Conservation (phyloP, 306 rosid species). For the Trifolium dubium region DNA sequence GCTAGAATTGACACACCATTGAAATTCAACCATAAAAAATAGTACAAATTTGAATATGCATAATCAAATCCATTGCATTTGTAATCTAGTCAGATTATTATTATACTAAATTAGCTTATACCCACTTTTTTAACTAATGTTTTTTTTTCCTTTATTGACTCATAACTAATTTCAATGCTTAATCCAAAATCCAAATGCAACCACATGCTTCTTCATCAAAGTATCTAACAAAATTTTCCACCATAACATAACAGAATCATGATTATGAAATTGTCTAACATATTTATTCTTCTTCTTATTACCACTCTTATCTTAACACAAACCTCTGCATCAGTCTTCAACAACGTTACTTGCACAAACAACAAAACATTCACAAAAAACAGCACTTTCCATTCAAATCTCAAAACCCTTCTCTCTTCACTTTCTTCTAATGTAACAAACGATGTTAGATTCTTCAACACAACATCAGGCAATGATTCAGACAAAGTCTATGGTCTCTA, state of each 20-base stretch:
- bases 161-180: conserved; percentile 5
- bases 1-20: conserved; percentile 9
- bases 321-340: conserved; percentile 52
- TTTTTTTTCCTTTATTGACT: conserved; percentile 14
- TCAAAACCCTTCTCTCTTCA: conserved; percentile 44
- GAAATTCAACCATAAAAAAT: neutral
- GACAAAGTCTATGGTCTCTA: conserved; percentile 50
- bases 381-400: conserved; percentile 44
- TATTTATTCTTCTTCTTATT: neutral
- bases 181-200: too few relatives aligned
- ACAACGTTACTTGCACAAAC: conserved; percentile 48
- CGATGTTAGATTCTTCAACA: conserved; percentile 47
- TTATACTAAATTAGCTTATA: neutral
- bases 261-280: neutral
- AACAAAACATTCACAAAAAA: conserved; percentile 44
- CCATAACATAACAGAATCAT: conserved; percentile 31
- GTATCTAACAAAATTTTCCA: neutral
- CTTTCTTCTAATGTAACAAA: conserved; percentile 48
- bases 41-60: neutral
- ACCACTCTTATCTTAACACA: neutral
- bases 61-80: neutral
- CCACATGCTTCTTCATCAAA: neutral
- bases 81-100: conserved; percentile 2
- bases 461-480: conserved; percentile 22
- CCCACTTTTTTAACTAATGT: neutral